Conservation (phyloP, 2,329 filamentous ascomycete genomes). For the Westerdykella sp. region DNA sequence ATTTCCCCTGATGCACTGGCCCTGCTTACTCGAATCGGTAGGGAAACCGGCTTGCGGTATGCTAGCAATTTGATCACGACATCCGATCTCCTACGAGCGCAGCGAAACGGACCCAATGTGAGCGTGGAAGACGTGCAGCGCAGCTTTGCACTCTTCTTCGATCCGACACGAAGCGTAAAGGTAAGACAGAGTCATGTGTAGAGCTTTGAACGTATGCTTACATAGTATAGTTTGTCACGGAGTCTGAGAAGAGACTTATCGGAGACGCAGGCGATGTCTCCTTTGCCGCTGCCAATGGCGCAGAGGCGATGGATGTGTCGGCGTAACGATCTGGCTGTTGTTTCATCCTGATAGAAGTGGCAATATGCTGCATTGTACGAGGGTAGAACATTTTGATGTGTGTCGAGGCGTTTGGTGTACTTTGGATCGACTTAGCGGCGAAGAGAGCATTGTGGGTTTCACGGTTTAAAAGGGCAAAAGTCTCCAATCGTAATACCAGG, state of each 20-base stretch:
- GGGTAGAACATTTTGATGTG: too few species aligned
- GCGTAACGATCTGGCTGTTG: too few species aligned
- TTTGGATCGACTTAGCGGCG: conserved; percentile 18
- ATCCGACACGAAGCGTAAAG: conserved; percentile 77
- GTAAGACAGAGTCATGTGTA: conserved; percentile 15
- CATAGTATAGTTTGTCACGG: conserved; percentile 61
- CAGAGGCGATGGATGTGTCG: conserved; percentile 64
- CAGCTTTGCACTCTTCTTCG: conserved; percentile 91
- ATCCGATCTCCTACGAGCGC: conserved; percentile 77
- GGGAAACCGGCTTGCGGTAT: conserved; percentile 87
- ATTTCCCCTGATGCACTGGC: conserved; percentile 83
- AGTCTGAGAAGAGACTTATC: conserved; percentile 90
- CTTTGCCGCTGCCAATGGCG: conserved; percentile 52
- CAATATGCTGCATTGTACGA: too few species aligned
- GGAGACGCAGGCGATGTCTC: conserved; percentile 77
- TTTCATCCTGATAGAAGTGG: too few species aligned
- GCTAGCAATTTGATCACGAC: conserved; percentile 98
- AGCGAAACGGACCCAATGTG: conserved; percentile 79
- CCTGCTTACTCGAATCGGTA: conserved; percentile 88
- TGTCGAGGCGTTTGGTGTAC: conserved; percentile 16
- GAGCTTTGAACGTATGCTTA: conserved; percentile 11
- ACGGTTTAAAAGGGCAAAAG: too few species aligned
- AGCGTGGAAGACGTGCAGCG: conserved; percentile 83
- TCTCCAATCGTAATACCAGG: too few species aligned
- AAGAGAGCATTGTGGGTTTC: conserved; percentile 5